These are phyloP conservation scores for Sporothrix euskadiensis DNA, from an alignment of 2,329 filamentous ascomycete genomes.

Conservation along the genomic window DNA sequence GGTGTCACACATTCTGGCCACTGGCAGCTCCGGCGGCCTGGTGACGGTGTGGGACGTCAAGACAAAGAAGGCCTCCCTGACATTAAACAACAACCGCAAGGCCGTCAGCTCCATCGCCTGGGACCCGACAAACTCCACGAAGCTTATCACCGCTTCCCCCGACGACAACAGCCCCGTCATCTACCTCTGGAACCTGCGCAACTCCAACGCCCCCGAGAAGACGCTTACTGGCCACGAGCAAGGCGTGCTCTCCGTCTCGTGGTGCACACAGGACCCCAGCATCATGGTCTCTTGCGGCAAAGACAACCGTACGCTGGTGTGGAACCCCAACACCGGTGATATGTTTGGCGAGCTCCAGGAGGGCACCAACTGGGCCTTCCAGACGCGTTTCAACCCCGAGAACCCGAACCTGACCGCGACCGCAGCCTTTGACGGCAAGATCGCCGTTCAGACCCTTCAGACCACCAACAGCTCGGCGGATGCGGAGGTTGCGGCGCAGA, in stretches of 20 bases:
- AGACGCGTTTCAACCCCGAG: constrained; percentile 88
- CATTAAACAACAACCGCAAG: constrained; percentile 92
- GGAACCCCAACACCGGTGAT: constrained; percentile 92
- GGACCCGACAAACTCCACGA: constrained; percentile 94
- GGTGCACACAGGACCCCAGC: constrained; percentile 89
- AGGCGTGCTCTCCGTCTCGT: constrained; percentile 89
- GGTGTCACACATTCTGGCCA: constrained; percentile 93
- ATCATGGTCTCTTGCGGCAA: constrained; percentile 91
- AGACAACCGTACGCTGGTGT: constrained; percentile 91
- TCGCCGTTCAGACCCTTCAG: constrained; percentile 88
- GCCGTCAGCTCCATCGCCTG: constrained; percentile 93
- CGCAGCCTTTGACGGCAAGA: constrained; percentile 95
- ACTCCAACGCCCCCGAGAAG: constrained; percentile 91
- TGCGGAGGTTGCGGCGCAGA: constrained; percentile 65
- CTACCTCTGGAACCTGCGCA: constrained; percentile 89
- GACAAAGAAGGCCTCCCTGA: constrained; percentile 95
- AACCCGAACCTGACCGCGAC: constrained; percentile 92
- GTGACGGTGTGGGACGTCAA: constrained; percentile 99
- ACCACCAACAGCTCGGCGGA: constrained; percentile 78
- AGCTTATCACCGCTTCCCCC: constrained; percentile 87
- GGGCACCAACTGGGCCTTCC: constrained; percentile 99
- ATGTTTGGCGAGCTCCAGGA: constrained; percentile 90
- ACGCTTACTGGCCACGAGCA: constrained; percentile 90
- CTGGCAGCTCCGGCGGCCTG: constrained; percentile 88
- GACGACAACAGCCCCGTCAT: constrained; percentile 87